A percentile compares a stretch with the other conserved stretches of the same genome.
Conservation (phyloP, 345 rosid species). For the Dipteronia sinensis region DNA sequence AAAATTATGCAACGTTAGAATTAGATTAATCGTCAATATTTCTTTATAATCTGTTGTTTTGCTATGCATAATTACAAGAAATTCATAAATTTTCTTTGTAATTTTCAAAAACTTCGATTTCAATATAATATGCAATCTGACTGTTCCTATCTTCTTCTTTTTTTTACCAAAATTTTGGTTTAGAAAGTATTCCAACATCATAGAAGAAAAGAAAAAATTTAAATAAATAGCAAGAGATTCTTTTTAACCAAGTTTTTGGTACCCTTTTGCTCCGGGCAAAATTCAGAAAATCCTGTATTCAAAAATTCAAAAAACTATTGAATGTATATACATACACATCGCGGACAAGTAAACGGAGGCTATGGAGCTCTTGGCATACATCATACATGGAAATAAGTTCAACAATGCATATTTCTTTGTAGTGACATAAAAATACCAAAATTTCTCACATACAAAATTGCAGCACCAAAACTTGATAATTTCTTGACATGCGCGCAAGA, state of each 20-base stretch:
- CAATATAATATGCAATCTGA: too few relatives aligned
- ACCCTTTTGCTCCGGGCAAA: background rate
- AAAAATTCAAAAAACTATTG: background rate
- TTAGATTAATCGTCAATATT: too few relatives aligned
- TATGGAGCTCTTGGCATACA: background rate
- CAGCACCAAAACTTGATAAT: background rate
- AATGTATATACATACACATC: background rate
- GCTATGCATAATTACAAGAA: too few relatives aligned
- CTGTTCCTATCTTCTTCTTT: too few relatives aligned
- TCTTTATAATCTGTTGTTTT: too few relatives aligned
- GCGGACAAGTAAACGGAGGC: background rate
- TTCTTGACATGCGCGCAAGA: background rate
- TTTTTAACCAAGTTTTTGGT: background rate
- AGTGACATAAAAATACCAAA: background rate
- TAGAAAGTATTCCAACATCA: too few relatives aligned
- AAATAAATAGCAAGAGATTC: background rate
- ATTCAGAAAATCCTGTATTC: background rate
- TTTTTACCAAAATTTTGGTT: too few relatives aligned
- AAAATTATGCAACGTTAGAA: too few relatives aligned
- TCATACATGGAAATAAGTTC: slow-evolving; percentile 2
- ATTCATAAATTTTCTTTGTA: too few relatives aligned
- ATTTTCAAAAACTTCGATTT: too few relatives aligned
- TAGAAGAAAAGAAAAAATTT: background rate
- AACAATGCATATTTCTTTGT: background rate
- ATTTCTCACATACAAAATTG: background rate